These are phyloP conservation scores for Linnemannia hyalina DNA, from an alignment of 192 early-diverging fungal genomes.

Conservation along the genomic window DNA sequence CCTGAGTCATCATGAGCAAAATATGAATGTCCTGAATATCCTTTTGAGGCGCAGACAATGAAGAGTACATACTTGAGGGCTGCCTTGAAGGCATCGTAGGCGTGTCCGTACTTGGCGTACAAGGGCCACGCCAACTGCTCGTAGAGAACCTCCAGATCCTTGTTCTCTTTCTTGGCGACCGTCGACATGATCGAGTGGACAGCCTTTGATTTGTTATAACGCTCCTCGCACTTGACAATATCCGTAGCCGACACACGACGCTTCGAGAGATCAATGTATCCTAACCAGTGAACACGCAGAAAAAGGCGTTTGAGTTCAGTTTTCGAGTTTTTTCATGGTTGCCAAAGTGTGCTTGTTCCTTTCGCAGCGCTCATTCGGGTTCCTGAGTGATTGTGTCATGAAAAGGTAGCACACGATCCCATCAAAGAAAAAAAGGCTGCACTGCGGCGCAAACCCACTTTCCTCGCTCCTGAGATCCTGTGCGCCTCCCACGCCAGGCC, in stretches of 20 bases:
- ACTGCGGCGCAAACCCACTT: background rate
- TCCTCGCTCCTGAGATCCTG: too few species aligned
- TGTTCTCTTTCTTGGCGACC: conserved; percentile 86
- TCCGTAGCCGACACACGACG: conserved; percentile 91
- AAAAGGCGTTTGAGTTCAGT: background rate
- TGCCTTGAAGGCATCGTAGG: conserved; percentile 95
- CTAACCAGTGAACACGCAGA: conserved; percentile 34
- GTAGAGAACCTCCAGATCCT: conserved; percentile 87
- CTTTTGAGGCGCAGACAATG: background rate
- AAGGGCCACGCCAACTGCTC: conserved; percentile 91
- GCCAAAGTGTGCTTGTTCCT: background rate
- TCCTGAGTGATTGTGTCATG: background rate
- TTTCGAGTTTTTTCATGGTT: background rate
- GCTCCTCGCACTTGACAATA: conserved; percentile 88
- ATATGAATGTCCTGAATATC: background rate
- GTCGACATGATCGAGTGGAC: conserved; percentile 86
- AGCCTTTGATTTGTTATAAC: conserved; percentile 91
- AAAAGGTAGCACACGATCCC: background rate
- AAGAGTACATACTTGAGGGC: conserved; percentile 76
- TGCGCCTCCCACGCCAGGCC: too few species aligned
- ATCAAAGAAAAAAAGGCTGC: background rate
- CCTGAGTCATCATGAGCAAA: conserved; percentile 8
- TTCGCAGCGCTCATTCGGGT: background rate
- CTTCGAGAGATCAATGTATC: conserved; percentile 98
- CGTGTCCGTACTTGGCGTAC: conserved; percentile 94